These are phyloP conservation scores for Xylaria scruposa DNA, from an alignment of 495 filamentous ascomycete genomes.

Conservation along the genomic window DNA sequence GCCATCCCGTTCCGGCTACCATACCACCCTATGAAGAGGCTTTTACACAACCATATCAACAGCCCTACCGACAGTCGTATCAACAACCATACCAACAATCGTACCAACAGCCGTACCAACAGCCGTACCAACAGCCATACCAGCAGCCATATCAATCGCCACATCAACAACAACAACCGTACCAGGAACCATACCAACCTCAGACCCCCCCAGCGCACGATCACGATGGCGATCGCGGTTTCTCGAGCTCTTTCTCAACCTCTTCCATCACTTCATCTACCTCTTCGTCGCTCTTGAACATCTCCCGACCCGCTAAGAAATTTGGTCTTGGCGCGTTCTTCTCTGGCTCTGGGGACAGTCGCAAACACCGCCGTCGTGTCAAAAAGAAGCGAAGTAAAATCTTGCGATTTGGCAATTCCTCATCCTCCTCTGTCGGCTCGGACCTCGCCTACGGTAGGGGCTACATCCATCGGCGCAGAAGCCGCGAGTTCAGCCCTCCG, in stretches of 20 bases:
- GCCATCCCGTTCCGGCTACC: slow-evolving; percentile 27
- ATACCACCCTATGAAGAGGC: slow-evolving; percentile 33
- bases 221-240: slow-evolving; percentile 43
- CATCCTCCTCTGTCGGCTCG: slow-evolving; percentile 55
- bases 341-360: slow-evolving; percentile 39
- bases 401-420: slow-evolving; percentile 54
- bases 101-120: not conserved
- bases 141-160: slow-evolving; percentile 20
- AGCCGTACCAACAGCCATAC: slow-evolving; percentile 34
- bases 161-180: slow-evolving; percentile 21
- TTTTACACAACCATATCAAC: slow-evolving; percentile 43
- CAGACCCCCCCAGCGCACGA: slow-evolving; percentile 32
- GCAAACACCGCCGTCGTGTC: slow-evolving; percentile 39
- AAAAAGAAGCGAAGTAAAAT: slow-evolving; percentile 53
- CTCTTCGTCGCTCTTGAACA: slow-evolving; percentile 51
- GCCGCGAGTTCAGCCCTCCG: slow-evolving; percentile 37
- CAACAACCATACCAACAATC: slow-evolving; percentile 32
- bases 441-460: slow-evolving; percentile 63
- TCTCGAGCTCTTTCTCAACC: slow-evolving; percentile 49
- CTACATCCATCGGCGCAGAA: slow-evolving; percentile 51
- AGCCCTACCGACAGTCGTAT: not conserved
- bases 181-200: slow-evolving; percentile 25
- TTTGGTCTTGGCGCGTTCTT: slow-evolving; percentile 55
- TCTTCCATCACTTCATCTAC: slow-evolving; percentile 54
- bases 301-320: slow-evolving; percentile 47